These are phyloP conservation scores for Teunomyces stri DNA, from an alignment of 805 yeast species.

Conservation along the genomic window DNA sequence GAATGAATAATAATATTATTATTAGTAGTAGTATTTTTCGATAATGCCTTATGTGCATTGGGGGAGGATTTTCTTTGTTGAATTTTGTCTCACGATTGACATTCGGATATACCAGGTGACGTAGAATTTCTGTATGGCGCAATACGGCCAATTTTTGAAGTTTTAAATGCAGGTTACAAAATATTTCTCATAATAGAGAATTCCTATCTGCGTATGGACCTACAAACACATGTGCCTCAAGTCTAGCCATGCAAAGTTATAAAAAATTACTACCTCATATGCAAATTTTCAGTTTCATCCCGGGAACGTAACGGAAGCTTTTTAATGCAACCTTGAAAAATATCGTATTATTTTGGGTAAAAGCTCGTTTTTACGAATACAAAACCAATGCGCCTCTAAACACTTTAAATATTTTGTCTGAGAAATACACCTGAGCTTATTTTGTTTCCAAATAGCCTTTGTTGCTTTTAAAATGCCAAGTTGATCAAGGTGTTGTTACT, in stretches of 20 bases:
- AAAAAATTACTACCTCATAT: slow-evolving; percentile 1
- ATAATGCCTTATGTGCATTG: neutral
- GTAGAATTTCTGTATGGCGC: neutral
- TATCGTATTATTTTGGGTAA: neutral
- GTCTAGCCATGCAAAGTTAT: neutral
- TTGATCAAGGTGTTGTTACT: neutral
- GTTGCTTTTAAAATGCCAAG: neutral
- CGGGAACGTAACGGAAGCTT: neutral
- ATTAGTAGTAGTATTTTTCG: no score
- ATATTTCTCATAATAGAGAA: neutral
- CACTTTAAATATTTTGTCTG: neutral
- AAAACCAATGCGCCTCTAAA: slow-evolving; percentile 1
- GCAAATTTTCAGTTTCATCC: neutral
- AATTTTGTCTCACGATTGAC: neutral
- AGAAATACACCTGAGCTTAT: neutral
- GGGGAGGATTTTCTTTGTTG: neutral
- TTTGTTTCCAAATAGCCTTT: neutral
- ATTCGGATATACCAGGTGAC: neutral
- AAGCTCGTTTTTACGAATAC: neutral
- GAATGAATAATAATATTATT: no score
- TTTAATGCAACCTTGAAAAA: neutral
- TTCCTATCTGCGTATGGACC: neutral
- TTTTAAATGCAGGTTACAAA: neutral
- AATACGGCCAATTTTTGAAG: neutral
- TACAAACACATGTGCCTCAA: neutral